Evolutionary conservation across 805 yeast species (phyloP).

Genomic region (Tetrapisispora iriomotensis): DNA sequence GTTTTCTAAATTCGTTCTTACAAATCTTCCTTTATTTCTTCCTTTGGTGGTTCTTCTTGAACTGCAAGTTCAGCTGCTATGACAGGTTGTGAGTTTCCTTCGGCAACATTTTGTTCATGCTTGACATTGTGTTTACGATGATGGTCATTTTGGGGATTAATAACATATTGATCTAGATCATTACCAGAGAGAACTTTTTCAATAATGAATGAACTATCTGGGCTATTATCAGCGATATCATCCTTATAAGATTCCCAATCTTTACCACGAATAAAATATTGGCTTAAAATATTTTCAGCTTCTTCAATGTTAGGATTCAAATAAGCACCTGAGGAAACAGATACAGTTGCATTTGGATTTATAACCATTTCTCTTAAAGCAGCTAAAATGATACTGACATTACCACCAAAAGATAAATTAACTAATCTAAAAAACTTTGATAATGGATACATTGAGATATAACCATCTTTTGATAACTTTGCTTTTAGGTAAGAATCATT

Average conservation of each 20-base stretch:
- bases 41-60: background rate
- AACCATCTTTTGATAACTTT: conserved; percentile 41
- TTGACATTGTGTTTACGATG: background rate
- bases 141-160: background rate
- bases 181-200: conserved; percentile 14
- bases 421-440: conserved; percentile 30
- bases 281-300: conserved; percentile 7
- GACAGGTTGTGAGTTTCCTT: too few species aligned
- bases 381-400: conserved; percentile 20
- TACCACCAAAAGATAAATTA: conserved; percentile 44
- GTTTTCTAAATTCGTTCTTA: too few species aligned
- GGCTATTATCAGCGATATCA: conserved; percentile 7
- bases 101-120: background rate
- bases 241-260: conserved; percentile 18
- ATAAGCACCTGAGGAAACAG: conserved; percentile 17
- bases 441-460: conserved; percentile 22
- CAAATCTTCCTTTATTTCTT: background rate
- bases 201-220: conserved; percentile 2
- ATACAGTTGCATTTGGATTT: conserved; percentile 23
- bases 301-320: background rate
- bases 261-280: conserved; percentile 24
- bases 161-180: conserved; percentile 18
- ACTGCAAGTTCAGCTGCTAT: too few species aligned
- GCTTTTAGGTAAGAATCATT: conserved; percentile 76
- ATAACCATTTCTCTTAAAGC: conserved; percentile 27